Base-by-base conservation (phyloP, 768 basidiomycete species). In the Suillus subalutaceus region DNA sequence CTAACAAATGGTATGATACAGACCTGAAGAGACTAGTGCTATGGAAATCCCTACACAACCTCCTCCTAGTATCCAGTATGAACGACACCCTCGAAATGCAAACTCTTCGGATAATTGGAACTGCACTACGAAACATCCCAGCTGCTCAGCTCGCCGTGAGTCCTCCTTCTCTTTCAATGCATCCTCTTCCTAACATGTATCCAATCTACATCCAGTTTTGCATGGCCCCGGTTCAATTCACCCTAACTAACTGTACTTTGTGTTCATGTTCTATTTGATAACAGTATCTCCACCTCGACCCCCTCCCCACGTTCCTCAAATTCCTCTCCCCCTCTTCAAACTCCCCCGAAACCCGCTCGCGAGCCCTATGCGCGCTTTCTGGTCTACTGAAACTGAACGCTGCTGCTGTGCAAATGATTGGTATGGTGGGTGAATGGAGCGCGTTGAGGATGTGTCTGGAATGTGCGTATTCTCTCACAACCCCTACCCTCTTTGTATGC, bases 71-170 rank as follows among this genome's bases (percentile, higher is more conserved):
- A 5, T 76, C 86, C 10, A 74, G 79, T 0, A 83, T 87, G 2
- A 83, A 90, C 0, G 83, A 86, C 23, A 81, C 80, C 35, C 83
- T 96, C 35, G 88, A 86, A 71, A 78, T 83, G 66, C 88, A 92
- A 66, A 85, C 88, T 0, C 78, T 96, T 13, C 96, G 95, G 95
- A 88, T 96, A 0, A 84, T 93, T 30, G 95, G 95, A 7, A 97
- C 95, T 0, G 93, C 94, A 0, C 72, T 96, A 5, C 94, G 96
- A 75, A 96, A 97, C 71, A 97, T 96, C 68, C 93, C 94, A 0
- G 80, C 87, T 10, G 93, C 95, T 0, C 95, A 96, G 69, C 81
- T 85, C 63, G 86, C 88, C 4, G 92, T 93, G 71, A 68, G 88
- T 83, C 23, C 59, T 30, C 41, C 63, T n/a, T n/a, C n/a, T 20